Evolutionary conservation across 1,284 basidiomycete genomes (phyloP), one percentile per base, ranked within the genome.

Genomic region (Rhodotorula sp.): DNA sequence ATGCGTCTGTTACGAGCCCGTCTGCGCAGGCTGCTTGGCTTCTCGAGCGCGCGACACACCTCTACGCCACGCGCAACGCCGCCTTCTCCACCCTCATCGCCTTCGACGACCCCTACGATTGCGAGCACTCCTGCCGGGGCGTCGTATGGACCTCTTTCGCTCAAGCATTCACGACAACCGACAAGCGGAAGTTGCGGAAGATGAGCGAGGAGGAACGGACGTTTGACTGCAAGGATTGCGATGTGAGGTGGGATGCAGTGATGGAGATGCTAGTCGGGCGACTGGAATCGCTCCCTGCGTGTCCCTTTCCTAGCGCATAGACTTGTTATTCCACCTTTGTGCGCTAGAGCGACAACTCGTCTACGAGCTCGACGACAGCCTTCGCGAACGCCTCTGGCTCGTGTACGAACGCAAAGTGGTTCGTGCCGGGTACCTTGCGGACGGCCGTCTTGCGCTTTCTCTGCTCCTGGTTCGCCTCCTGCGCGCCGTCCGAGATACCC

Each of bases 371-470:
- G 4, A 52, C 6, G 26, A 68, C 52, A 16, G 47, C 62, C 13
- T 44, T 20, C 13, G 52, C 59, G 26, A 72, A 72, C 61, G 54
- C 57, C 46, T 37, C n/a, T n/a, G 70, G 70, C 46, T 67, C 40
- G n/a, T 72, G 67, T 22, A 68, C 62, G 48, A 69, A 69, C 26
- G 61, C 70, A 51, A 72, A 72, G n/a, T 72, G 70, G 30, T 72
- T 72, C 55, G 63, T 65, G 20, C 55, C 61, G 13, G 60, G 55
- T 18, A 72, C 48, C 22, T 13, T n/a, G 46, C 54, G 11, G 9
- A 66, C 31, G 30, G 61, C 57, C 57, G 50, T 67, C 50, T 50
- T 52, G 34, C 13, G 4, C 28, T 24, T 55, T 16, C 8, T 26
- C 34, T 7, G 46, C 34, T 22, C 44, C n/a, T n/a, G 8, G 1